Evolutionary conservation across 306 rosid species (phyloP), one percentile per base, ranked within the genome.

Genomic region (Hippophae tibetana): DNA sequence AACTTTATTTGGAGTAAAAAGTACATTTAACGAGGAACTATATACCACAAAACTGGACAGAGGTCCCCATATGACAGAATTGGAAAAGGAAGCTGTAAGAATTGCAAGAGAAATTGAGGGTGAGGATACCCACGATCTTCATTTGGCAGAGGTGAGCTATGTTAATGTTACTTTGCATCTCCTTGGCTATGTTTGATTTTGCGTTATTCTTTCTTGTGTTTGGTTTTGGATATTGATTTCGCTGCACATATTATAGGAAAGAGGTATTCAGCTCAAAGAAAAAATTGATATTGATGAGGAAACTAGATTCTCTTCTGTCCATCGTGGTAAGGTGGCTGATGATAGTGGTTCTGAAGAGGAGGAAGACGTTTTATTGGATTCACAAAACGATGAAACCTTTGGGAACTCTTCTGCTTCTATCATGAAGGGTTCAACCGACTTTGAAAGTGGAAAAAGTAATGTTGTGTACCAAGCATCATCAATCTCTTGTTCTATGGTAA

Each of bases 51-150:
- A 86, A 70, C 93, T 92, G 61, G 93, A 81, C 58, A 85, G 74
- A 73, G 98, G 98, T 48, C 93, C 98, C 62, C 80, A 41, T 69
- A 78, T 54, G 69, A 85, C 85, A 76, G 92, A 83, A 14, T 64
- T 84, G 79, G 96, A 92, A 76, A 76, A 65, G 72, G 82, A 81
- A 76, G 98, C 98, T 58, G 68, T 58, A 65, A 83, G 83, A 82
- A 78, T 87, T 62, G 98, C 98, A 5, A 78, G 84, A 76, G 96
- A 92, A 82, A 92, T 88, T 61, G 98, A 87, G 86, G 92, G 87
- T 0, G 98, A 92, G 83, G 98, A 81, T 3, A 92, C 98, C 46
- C 84, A 70, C 66, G 98, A 92, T 87, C 86, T 81, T 69, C 98
- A 92, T 74, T 70, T 84, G 53, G 96, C 96, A 44, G 98, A 92